phyloP scores from a whole-genome alignment of 192 early-diverging fungal genomes.

The Gigaspora rosea region DNA sequence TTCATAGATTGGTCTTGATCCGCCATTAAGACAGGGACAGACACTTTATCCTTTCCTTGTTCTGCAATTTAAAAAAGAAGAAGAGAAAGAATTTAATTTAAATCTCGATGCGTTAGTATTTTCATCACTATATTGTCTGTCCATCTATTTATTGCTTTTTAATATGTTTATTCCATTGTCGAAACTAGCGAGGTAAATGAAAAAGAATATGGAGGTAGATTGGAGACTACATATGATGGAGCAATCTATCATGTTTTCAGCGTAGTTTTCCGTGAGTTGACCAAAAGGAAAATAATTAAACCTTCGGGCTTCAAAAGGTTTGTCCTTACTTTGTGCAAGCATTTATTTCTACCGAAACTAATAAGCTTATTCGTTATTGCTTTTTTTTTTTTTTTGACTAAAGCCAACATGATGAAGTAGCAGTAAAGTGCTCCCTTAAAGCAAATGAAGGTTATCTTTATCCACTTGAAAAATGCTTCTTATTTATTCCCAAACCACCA shows the following conservation, averaged over 20 bases:
- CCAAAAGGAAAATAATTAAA: slow-evolving; percentile 73
- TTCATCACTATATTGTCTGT: slow-evolving; percentile 10
- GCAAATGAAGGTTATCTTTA: slow-evolving; percentile 95
- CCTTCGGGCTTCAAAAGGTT: slow-evolving; percentile 44
- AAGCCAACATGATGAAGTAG: slow-evolving; percentile 74
- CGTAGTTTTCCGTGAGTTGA: slow-evolving; percentile 81
- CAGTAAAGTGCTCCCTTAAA: slow-evolving; percentile 94
- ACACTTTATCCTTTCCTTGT: slow-evolving; percentile 94
- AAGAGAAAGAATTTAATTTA: slow-evolving; percentile 81
- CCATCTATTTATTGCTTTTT: slow-evolving; percentile 19
- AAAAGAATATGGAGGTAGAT: slow-evolving; percentile 69
- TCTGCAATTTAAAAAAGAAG: slow-evolving; percentile 93
- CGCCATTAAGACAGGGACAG: slow-evolving; percentile 95
- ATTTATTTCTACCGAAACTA: background rate
- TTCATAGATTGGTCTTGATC: slow-evolving; percentile 80
- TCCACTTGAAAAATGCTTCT: slow-evolving; percentile 89
- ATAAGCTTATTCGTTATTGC: background rate
- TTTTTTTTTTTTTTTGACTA: background rate
- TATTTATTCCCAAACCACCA: slow-evolving; percentile 95
- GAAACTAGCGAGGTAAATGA: slow-evolving; percentile 59
- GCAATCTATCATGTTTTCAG: slow-evolving; percentile 84
- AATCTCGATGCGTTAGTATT: slow-evolving; percentile 73
- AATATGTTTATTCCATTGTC: background rate
- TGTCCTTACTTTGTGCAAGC: background rate
- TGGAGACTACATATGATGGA: slow-evolving; percentile 85